Evolutionary conservation across 306 rosid genomes (phyloP).

Genomic region (Malus domestica): DNA sequence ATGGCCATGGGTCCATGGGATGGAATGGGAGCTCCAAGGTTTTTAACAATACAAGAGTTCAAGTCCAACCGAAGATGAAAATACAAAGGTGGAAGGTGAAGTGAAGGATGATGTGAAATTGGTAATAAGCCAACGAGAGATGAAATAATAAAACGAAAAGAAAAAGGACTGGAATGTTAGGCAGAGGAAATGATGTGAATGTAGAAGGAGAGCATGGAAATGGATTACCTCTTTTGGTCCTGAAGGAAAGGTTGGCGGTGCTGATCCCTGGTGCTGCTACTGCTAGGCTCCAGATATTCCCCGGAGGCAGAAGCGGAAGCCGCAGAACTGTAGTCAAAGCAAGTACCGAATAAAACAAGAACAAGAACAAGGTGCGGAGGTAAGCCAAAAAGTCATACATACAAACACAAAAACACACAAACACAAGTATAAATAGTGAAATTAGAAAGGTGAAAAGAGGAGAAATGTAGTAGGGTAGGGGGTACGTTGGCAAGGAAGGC

Average conservation of each 20-base stretch:
- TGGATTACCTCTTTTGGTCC: constrained; percentile 47
- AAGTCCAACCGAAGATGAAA: background rate
- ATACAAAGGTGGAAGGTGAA: background rate
- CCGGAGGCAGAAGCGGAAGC: constrained; percentile 7
- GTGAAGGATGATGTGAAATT: background rate
- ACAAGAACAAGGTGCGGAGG: background rate
- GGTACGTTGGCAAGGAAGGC: constrained; percentile 25
- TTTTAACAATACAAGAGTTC: background rate
- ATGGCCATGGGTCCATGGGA: background rate
- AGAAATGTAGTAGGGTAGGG: too few species aligned
- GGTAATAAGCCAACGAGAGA: background rate
- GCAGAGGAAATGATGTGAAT: background rate
- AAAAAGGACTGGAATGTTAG: background rate
- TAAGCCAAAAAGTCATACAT: background rate
- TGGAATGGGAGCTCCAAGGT: background rate
- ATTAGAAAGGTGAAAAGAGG: background rate
- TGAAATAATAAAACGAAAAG: background rate
- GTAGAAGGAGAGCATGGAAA: background rate
- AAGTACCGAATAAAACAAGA: background rate
- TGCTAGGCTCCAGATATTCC: constrained; percentile 16
- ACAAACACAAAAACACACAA: background rate
- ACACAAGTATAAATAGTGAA: background rate
- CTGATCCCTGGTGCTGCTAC: constrained; percentile 23
- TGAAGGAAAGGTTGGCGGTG: constrained; percentile 52
- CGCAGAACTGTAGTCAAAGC: background rate